Conservation (phyloP, 768 basidiomycete genomes). For the Agaricus blazei region DNA sequence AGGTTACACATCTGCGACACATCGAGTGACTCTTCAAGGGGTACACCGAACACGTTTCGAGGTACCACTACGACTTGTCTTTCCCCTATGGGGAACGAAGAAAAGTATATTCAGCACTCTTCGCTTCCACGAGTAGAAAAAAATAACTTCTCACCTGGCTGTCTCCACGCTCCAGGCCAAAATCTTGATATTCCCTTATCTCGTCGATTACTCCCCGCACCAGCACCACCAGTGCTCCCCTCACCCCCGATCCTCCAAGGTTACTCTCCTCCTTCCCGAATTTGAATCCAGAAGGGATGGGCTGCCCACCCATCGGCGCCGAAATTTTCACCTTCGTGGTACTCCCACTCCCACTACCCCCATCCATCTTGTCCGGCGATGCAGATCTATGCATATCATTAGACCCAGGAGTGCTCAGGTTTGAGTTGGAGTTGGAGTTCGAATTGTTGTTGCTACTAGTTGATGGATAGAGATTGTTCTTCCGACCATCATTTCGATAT, state of each 20-base stretch:
- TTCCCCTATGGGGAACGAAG: conserved; percentile 21
- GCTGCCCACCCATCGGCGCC: conserved; percentile 78
- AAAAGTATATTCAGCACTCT: not conserved
- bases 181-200: conserved; percentile 94
- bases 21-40: conserved; percentile 82
- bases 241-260: not conserved
- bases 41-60: conserved; percentile 84
- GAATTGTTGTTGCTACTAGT: conserved; percentile 22
- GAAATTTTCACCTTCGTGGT: conserved; percentile 75
- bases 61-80: conserved; percentile 36
- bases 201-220: conserved; percentile 55
- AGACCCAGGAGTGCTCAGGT: not conserved
- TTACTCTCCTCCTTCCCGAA: conserved; percentile 44
- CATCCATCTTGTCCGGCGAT: conserved; percentile 51
- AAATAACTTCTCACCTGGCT: conserved; percentile 37
- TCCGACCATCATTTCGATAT: conserved; percentile 50
- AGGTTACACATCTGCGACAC: conserved; percentile 86
- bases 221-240: not conserved
- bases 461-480: conserved; percentile 41
- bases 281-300: conserved; percentile 86
- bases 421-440: not conserved
- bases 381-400: conserved; percentile 35
- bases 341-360: conserved; percentile 26
- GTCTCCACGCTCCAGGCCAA: conserved; percentile 77
- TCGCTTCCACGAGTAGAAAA: conserved; percentile 8